Conservation (phyloP, 2,329 filamentous ascomycete species). For the Botrytis hyacinthi region DNA sequence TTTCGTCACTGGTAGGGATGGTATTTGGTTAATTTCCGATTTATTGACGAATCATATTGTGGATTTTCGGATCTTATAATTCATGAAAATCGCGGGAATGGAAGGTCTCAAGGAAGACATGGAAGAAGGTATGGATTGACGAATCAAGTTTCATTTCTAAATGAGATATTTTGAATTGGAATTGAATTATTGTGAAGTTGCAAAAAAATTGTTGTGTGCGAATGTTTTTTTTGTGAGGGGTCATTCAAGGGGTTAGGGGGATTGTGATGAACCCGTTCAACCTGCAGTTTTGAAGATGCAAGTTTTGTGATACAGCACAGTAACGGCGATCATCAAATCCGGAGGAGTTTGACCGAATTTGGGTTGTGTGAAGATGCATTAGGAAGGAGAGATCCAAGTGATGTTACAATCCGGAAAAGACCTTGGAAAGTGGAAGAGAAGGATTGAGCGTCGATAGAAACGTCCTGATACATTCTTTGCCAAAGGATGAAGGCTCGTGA, state of each 20-base stretch:
- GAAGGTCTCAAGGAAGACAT: neutral
- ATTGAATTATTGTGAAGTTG: neutral
- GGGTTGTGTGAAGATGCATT: neutral
- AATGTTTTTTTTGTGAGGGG: neutral
- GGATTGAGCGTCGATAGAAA: neutral
- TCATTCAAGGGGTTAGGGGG: slow-evolving; percentile 9
- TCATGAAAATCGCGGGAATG: neutral
- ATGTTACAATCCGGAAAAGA: neutral
- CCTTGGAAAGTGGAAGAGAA: neutral
- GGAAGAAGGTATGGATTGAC: neutral
- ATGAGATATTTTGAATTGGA: slow-evolving; percentile 1
- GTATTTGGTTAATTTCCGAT: slow-evolving; percentile 7
- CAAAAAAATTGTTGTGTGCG: neutral
- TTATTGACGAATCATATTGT: slow-evolving; percentile 11
- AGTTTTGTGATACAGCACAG: neutral
- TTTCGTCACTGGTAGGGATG: slow-evolving; percentile 5
- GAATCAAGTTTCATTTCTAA: neutral
- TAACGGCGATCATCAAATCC: neutral
- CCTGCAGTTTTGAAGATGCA: slow-evolving; percentile 2
- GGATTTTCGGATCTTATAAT: neutral
- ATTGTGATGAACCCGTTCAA: neutral
- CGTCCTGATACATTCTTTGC: neutral
- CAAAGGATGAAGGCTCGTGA: neutral
- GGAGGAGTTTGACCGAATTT: slow-evolving; percentile 5
- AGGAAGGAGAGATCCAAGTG: slow-evolving; percentile 5